Evolutionary conservation across 768 basidiomycete genomes (phyloP).

Genomic region (Agaricus sinodeliciosus): DNA sequence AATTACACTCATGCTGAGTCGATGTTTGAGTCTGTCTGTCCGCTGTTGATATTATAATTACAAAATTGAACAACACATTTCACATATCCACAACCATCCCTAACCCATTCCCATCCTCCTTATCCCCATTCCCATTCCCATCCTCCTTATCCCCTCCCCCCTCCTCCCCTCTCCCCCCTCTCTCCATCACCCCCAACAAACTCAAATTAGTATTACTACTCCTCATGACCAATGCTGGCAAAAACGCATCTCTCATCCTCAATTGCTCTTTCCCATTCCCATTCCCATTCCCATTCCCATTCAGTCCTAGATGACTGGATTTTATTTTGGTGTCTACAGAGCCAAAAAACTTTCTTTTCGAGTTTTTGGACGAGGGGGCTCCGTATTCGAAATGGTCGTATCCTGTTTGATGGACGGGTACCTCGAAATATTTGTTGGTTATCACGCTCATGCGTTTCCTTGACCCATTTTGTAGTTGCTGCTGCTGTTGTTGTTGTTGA

Average conservation of each 20-base stretch:
- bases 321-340: no score
- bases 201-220: no score
- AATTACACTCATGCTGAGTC: no score
- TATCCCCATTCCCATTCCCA: conserved; percentile 9
- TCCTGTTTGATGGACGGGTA: conserved; percentile 37
- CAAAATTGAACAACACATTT: no score
- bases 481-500: conserved; percentile 2
- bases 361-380: conserved; percentile 21
- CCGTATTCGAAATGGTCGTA: conserved; percentile 33
- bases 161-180: conserved; percentile 15
- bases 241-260: conserved; percentile 12
- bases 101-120: conserved; percentile 16
- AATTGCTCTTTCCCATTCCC: no score
- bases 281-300: no score
- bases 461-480: conserved; percentile 12
- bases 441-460: conserved; percentile 62
- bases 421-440: conserved; percentile 52
- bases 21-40: no score
- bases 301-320: conserved; percentile 28
- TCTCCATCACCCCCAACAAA: conserved; percentile 16
- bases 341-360: conserved; percentile 52
- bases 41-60: no score
- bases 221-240: conserved; percentile 7
- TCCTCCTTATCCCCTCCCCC: conserved; percentile 9
- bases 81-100: conserved; percentile 15